Conservation (phyloP, 306 rosid species). For the Castanea mollissima region DNA sequence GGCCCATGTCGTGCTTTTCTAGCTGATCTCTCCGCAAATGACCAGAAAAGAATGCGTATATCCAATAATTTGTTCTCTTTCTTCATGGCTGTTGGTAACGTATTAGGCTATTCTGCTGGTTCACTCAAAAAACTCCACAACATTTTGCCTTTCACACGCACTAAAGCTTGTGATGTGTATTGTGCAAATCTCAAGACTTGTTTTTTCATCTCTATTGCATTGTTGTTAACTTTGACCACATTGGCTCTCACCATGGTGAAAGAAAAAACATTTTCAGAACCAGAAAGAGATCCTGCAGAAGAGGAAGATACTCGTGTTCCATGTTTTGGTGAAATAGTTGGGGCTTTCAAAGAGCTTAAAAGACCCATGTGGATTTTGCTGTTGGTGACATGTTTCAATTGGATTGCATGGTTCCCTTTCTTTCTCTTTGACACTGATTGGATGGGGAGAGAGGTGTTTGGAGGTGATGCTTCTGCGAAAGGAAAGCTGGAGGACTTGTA, state of each 20-base stretch:
- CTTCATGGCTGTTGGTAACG: conserved; percentile 85
- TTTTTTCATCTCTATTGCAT: conserved; percentile 61
- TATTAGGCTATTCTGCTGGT: conserved; percentile 75
- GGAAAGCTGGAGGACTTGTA: conserved; percentile 15
- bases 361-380: conserved; percentile 74
- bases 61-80: conserved; percentile 62
- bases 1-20: conserved; percentile 74
- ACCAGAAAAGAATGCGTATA: conserved; percentile 43
- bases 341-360: conserved; percentile 52
- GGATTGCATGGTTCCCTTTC: conserved; percentile 95
- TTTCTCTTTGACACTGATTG: conserved; percentile 85
- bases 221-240: conserved; percentile 30
- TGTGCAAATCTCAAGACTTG: conserved; percentile 84
- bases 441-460: conserved; percentile 92
- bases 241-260: conserved; percentile 42
- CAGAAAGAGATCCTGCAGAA: too few species aligned
- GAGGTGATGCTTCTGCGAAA: conserved; percentile 41
- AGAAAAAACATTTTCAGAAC: conserved; percentile 17
- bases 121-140: conserved; percentile 43
- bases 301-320: conserved; percentile 9
- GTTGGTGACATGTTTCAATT: conserved; percentile 76
- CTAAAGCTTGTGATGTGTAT: conserved; percentile 67
- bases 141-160: conserved; percentile 55
- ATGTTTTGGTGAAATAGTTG: conserved; percentile 47
- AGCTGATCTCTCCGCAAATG: conserved; percentile 57